A percentile compares a stretch with the other conserved stretches of the same genome.
These are phyloP conservation scores for Fusarium luffae DNA, from an alignment of 2,329 filamentous ascomycete species.

Conservation along the genomic window DNA sequence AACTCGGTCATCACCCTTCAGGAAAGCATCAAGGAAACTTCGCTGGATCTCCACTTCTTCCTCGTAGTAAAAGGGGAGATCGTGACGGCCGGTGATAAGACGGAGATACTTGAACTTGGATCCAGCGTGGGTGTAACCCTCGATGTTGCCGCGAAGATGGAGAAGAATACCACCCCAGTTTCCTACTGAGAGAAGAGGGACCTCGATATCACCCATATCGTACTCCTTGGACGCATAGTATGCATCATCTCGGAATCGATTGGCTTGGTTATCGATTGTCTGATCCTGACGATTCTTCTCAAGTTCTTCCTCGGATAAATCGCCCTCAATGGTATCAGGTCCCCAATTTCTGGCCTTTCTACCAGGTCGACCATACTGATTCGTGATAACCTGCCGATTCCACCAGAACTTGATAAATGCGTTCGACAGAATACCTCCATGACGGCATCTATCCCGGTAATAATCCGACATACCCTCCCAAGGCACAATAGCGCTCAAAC, in stretches of 20 bases:
- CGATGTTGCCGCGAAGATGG: conserved; percentile 75
- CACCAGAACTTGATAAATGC: conserved; percentile 60
- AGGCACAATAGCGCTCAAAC: conserved; percentile 60
- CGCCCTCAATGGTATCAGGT: conserved; percentile 67
- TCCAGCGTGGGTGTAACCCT: conserved; percentile 71
- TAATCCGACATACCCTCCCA: conserved; percentile 66
- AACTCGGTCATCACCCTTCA: conserved; percentile 71
- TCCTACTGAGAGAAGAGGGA: conserved; percentile 73
- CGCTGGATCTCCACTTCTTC: conserved; percentile 75
- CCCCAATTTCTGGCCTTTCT: conserved; percentile 64
- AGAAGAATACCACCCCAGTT: conserved; percentile 79
- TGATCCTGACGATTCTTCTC: conserved; percentile 61
- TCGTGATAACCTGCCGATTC: conserved; percentile 52
- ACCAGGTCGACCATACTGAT: conserved; percentile 73
- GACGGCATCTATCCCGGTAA: conserved; percentile 67
- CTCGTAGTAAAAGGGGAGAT: conserved; percentile 77
- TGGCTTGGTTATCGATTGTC: conserved; percentile 57
- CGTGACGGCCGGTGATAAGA: conserved; percentile 76
- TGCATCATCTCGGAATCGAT: conserved; percentile 69
- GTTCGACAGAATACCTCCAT: conserved; percentile 71
- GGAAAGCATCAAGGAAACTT: conserved; percentile 76
- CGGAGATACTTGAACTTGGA: conserved; percentile 76
- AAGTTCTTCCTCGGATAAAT: conserved; percentile 64
- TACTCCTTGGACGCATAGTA: conserved; percentile 76
- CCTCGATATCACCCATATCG: conserved; percentile 71